Evolutionary conservation across 805 yeast genomes (phyloP).

Genomic region (Hanseniaspora jakobsenii): DNA sequence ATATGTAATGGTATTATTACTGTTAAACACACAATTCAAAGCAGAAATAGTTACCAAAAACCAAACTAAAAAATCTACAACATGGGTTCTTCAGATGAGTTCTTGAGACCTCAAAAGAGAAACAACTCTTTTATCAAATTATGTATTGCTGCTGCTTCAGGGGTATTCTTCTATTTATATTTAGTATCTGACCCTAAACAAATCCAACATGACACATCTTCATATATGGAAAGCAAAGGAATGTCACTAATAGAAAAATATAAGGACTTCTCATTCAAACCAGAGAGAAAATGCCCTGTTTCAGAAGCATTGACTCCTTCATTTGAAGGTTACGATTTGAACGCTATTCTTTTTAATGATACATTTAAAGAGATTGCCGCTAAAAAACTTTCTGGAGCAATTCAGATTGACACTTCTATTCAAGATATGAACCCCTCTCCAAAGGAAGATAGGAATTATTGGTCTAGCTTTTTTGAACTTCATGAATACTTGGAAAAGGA

Average conservation of each 20-base stretch:
- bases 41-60: no score
- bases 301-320: conserved; percentile 23
- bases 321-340: conserved; percentile 20
- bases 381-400: conserved; percentile 42
- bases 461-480: conserved; percentile 37
- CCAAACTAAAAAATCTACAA: no score
- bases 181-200: no score
- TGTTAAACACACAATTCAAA: no score
- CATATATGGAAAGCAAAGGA: no score
- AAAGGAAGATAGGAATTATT: conserved; percentile 30
- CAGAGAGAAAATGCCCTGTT: conserved; percentile 17
- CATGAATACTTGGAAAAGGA: conserved; percentile 42
- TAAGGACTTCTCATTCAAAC: conserved; percentile 20
- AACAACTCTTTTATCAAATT: no score
- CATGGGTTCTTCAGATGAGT: no score
- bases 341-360: conserved; percentile 27
- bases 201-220: no score
- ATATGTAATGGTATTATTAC: no score
- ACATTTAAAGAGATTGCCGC: conserved; percentile 33
- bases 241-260: conserved; percentile 47
- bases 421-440: conserved; percentile 39
- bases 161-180: no score
- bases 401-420: conserved; percentile 53
- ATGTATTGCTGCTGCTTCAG: no score
- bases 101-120: no score